These are phyloP conservation scores for Lasiodiplodia gonubiensis DNA, from an alignment of 2,329 filamentous ascomycete genomes.

Conservation along the genomic window DNA sequence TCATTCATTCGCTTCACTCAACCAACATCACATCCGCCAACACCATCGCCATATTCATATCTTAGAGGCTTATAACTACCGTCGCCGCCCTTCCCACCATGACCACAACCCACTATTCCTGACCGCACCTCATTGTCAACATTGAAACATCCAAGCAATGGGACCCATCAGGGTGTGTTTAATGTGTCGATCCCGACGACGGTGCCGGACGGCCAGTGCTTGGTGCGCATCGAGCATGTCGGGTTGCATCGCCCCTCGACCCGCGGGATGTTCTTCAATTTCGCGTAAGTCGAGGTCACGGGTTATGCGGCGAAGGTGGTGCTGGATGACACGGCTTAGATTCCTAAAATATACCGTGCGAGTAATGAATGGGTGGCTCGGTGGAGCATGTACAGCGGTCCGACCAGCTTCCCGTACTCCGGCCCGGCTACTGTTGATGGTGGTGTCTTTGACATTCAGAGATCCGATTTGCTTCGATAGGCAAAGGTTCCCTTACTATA, in stretches of 20 bases:
- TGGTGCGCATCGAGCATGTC: conserved; percentile 55
- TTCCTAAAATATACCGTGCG: neutral
- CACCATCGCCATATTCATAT: too few species aligned
- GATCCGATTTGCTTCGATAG: too few species aligned
- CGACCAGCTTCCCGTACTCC: neutral
- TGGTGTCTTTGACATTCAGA: neutral
- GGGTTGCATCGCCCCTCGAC: conserved; percentile 51
- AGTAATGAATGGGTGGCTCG: neutral
- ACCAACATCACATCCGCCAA: too few species aligned
- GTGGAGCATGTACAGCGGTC: neutral
- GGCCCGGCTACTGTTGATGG: neutral
- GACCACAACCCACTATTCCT: too few species aligned
- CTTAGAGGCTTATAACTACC: too few species aligned
- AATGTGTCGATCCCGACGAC: conserved; percentile 47
- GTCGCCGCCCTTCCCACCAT: too few species aligned
- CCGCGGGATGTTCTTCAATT: conserved; percentile 54
- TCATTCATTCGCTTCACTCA: too few species aligned
- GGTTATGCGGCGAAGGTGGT: conserved; percentile 42
- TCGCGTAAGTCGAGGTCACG: conserved; percentile 52
- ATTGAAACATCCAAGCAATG: too few species aligned
- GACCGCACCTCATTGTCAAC: too few species aligned
- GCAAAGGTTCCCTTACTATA: too few species aligned
- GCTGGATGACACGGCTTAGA: neutral
- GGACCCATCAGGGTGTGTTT: conserved; percentile 13
- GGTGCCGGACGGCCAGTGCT: conserved; percentile 51